Base-by-base conservation (phyloP, 352 stramenopile species). In the Globisporangium alternatum region DNA sequence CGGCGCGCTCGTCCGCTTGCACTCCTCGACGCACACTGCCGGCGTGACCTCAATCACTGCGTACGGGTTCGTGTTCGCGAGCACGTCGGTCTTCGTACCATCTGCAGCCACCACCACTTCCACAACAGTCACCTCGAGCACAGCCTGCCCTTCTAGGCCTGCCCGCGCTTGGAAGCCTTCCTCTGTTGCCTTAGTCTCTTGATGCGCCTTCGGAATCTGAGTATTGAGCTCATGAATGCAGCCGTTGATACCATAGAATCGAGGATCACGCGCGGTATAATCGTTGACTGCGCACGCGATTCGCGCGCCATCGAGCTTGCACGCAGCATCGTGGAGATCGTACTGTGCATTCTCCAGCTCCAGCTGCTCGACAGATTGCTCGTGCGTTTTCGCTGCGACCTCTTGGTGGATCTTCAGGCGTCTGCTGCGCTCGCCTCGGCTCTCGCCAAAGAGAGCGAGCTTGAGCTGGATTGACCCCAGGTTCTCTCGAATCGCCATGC, bases 241-340 rank as follows among this genome's bases (percentile, higher is more conserved):
- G 10, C 83, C 83, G 53, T 92, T 92, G 47, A 92, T 80, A 6
- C 83, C 83, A 57, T 92, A 92, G 59, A 92, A 92, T n/a, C 80
- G 73, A 2, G 83, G 83, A 12, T 90, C 72, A 3, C 74, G 76
- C 2, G 75, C 30, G 48, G 81, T 80, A 52, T 92, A 92, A 43
- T 90, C 81, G 33, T 78, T 63, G 9, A 83, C 80, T 1, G 78
- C 80, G 35, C 83, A 92, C 1, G 83, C 68, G 35, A 92, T 88
- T 3, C 81, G 70, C 0, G 83, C 83, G 3, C 83, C 83, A 44
- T 92, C 83, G n/a, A 92, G 61, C 33, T 83, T 84, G 41, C 83
- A 89, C 49, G 78, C 77, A 1, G 83, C 77, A 54, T 90, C 81
- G 31, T 90, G 71, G 9, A 92, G 57, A 28, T 81, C 65, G 43